A percentile compares a stretch with the other conserved stretches of the same genome.
phyloP scores from a whole-genome alignment of 202 grass and related monocot species.

The Setaria viridis region DNA sequence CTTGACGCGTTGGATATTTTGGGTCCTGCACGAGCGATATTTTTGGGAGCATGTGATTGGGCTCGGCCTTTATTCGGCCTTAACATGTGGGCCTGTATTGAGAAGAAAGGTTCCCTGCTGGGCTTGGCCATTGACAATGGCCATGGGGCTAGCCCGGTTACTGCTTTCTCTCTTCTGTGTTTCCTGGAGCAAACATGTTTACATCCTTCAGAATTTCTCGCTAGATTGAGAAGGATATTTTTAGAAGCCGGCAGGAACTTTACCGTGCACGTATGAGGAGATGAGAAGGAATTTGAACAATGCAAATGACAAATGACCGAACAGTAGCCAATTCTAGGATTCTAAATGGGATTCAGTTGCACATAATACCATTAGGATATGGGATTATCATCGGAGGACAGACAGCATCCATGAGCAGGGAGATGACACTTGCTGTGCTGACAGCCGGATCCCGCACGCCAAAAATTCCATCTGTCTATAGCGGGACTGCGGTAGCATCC shows the following conservation, averaged over 20 bases:
- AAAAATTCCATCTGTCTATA: not conserved
- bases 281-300: not conserved
- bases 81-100: not conserved
- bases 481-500: not conserved
- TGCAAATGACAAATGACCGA: not conserved
- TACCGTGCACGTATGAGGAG: no score
- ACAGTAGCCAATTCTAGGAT: not conserved
- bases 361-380: not conserved
- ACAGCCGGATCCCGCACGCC: not conserved
- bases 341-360: not conserved
- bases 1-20: constrained; percentile 32
- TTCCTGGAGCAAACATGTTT: not conserved
- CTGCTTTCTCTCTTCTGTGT: not conserved
- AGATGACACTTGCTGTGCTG: not conserved
- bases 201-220: not conserved
- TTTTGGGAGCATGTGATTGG: not conserved
- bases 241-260: no score
- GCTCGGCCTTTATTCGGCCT: not conserved
- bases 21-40: constrained; percentile 14
- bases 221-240: not conserved
- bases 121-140: not conserved
- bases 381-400: not conserved
- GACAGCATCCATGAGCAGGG: not conserved
- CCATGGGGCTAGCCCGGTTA: not conserved
- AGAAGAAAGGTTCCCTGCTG: no score